Percentiles rank a stretch among this genome's conserved stretches.
Evolutionary conservation across 305 asterid genomes (phyloP).

Genomic region (Galium porrigens): DNA sequence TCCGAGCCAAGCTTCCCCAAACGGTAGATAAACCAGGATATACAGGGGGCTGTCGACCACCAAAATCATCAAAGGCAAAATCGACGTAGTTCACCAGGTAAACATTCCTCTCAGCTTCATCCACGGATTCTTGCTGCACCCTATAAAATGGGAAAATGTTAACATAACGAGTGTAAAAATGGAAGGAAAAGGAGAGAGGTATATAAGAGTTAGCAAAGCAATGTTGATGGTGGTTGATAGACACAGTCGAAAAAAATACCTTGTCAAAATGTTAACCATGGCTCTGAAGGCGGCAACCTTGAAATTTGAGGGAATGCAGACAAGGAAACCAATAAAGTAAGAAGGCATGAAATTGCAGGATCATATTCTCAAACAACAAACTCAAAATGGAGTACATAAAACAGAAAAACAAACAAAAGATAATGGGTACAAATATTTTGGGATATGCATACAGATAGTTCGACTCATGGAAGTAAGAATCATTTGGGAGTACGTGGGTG

Average conservation of each 20-base stretch:
- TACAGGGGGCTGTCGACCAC: constrained; percentile 93
- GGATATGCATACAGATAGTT: background rate
- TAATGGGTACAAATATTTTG: constrained; percentile 3
- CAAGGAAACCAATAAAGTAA: constrained; percentile 1
- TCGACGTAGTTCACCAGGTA: constrained; percentile 87
- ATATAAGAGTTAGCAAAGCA: background rate
- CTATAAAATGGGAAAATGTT: constrained; percentile 20
- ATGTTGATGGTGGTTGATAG: background rate
- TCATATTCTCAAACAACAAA: constrained; percentile 9
- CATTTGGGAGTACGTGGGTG: constrained; percentile 7
- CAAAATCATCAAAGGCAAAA: constrained; percentile 91
- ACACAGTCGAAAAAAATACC: constrained; percentile 31
- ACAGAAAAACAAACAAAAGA: background rate
- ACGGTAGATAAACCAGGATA: constrained; percentile 97
- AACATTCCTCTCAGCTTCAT: constrained; percentile 90
- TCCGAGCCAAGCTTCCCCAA: constrained; percentile 99
- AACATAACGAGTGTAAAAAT: background rate
- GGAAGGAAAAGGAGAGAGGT: background rate
- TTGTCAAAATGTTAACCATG: constrained; percentile 92
- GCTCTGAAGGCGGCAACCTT: constrained; percentile 99
- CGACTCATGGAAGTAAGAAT: background rate
- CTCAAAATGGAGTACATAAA: constrained; percentile 11
- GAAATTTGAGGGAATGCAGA: constrained; percentile 18
- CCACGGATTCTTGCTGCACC: constrained; percentile 97
- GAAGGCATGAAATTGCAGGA: constrained; percentile 7